phyloP scores from a whole-genome alignment of 2,329 filamentous ascomycete species.

The Hypoxylon sp. region DNA sequence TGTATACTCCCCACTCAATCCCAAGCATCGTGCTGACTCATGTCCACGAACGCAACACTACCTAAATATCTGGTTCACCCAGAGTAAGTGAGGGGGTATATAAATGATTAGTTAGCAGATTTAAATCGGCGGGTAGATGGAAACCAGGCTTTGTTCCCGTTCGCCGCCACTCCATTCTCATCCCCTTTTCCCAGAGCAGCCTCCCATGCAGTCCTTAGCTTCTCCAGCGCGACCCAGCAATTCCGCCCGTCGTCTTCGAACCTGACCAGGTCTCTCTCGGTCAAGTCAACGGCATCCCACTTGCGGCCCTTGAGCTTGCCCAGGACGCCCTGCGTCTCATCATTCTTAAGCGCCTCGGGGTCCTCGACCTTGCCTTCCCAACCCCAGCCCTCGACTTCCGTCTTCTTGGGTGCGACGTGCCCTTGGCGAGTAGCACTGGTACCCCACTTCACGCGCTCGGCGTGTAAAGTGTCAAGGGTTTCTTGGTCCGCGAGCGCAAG shows the following conservation, averaged over 20 bases:
- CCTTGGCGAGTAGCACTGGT: conserved; percentile 74
- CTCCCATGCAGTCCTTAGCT: conserved; percentile 76
- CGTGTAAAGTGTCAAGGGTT: conserved; percentile 68
- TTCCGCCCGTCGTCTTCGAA: conserved; percentile 73
- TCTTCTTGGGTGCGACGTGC: conserved; percentile 74
- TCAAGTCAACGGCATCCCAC: conserved; percentile 69
- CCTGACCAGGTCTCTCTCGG: conserved; percentile 68
- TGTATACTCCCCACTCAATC: background rate
- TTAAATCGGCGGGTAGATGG: background rate
- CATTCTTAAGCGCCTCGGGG: conserved; percentile 58
- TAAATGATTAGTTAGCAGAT: conserved; percentile 6
- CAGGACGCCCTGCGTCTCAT: conserved; percentile 64
- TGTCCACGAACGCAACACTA: conserved; percentile 4
- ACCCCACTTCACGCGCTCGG: conserved; percentile 83
- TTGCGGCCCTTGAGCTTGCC: conserved; percentile 70
- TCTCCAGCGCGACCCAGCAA: conserved; percentile 80
- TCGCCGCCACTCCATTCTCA: background rate
- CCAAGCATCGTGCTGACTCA: background rate
- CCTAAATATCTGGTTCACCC: background rate
- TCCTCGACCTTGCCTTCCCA: conserved; percentile 71
- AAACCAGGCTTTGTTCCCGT: background rate
- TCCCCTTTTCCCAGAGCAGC: conserved; percentile 52
- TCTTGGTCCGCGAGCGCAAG: conserved; percentile 77
- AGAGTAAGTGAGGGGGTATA: background rate
- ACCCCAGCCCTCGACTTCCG: conserved; percentile 90